Evolutionary conservation across 2,329 filamentous ascomycete genomes (phyloP).

Genomic region (Penicillium sp.): DNA sequence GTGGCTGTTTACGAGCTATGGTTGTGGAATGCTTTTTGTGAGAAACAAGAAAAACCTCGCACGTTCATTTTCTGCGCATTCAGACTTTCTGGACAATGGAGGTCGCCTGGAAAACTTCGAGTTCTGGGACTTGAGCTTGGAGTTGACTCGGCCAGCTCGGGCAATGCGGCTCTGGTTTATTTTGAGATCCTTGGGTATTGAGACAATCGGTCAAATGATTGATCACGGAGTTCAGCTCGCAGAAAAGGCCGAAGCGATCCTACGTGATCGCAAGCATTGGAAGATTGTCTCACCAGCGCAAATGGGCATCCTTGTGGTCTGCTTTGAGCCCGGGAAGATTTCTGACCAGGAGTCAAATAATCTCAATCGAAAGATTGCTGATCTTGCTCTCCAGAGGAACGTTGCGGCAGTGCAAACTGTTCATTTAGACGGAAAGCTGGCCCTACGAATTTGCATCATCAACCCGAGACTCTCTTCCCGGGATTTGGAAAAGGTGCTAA

Average conservation of each 20-base stretch:
- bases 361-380: background rate
- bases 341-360: background rate
- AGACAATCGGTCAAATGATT: slow-evolving; percentile 21
- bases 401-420: background rate
- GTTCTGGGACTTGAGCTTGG: slow-evolving; percentile 22
- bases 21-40: slow-evolving; percentile 25
- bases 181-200: slow-evolving; percentile 16
- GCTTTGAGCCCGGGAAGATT: background rate
- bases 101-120: slow-evolving; percentile 10
- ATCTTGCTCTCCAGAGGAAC: background rate
- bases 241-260: background rate
- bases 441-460: background rate
- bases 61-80: slow-evolving; percentile 13
- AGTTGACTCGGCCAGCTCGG: slow-evolving; percentile 17
- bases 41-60: slow-evolving; percentile 10
- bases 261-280: background rate
- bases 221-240: background rate
- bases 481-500: background rate
- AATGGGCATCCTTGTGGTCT: background rate
- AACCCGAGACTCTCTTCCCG: background rate
- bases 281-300: background rate
- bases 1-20: slow-evolving; percentile 29
- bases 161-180: slow-evolving; percentile 26
- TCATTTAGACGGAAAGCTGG: background rate
- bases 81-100: background rate